Evolutionary conservation across 2,329 filamentous ascomycete genomes (phyloP).

Genomic region (Ascochyta viciae-villosae): DNA sequence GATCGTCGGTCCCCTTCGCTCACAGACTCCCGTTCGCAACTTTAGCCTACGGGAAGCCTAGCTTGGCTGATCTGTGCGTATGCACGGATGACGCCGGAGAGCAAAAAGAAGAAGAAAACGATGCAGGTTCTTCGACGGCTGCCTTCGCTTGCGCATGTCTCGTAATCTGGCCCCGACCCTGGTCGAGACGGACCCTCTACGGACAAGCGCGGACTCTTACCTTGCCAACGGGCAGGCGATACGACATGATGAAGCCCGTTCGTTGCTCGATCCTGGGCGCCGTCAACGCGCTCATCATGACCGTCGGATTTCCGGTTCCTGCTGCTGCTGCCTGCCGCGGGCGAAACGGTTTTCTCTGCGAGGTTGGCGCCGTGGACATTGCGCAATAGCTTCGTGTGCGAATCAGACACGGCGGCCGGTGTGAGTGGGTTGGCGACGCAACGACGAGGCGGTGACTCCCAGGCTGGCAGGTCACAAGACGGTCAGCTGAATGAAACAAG

Average conservation of each 20-base stretch:
- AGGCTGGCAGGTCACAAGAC: conserved; percentile 35
- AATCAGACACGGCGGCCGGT: conserved; percentile 18
- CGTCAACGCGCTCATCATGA: conserved; percentile 24
- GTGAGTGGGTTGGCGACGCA: conserved; percentile 19
- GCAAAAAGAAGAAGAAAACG: conserved; percentile 33
- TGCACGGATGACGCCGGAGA: conserved; percentile 46
- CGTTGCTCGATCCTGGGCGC: conserved; percentile 33
- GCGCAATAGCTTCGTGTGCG: not conserved
- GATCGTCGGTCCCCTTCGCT: conserved; percentile 37
- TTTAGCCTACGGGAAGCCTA: conserved; percentile 45
- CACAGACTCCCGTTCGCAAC: conserved; percentile 46
- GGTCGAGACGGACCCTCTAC: conserved; percentile 26
- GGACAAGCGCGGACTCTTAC: conserved; percentile 26
- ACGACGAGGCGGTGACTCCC: conserved; percentile 26
- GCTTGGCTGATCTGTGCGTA: conserved; percentile 34
- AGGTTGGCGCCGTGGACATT: conserved; percentile 7
- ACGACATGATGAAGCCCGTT: conserved; percentile 36
- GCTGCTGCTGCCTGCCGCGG: conserved; percentile 9
- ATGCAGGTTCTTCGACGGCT: conserved; percentile 40
- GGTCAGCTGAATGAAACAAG: conserved; percentile 20
- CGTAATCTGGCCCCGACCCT: conserved; percentile 29
- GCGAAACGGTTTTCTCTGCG: not conserved
- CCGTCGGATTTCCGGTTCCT: not conserved
- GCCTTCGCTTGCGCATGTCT: conserved; percentile 34
- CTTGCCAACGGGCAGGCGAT: conserved; percentile 39